phyloP scores from a whole-genome alignment of 2,329 filamentous ascomycete genomes.

The Paracamarosporium sp. region DNA sequence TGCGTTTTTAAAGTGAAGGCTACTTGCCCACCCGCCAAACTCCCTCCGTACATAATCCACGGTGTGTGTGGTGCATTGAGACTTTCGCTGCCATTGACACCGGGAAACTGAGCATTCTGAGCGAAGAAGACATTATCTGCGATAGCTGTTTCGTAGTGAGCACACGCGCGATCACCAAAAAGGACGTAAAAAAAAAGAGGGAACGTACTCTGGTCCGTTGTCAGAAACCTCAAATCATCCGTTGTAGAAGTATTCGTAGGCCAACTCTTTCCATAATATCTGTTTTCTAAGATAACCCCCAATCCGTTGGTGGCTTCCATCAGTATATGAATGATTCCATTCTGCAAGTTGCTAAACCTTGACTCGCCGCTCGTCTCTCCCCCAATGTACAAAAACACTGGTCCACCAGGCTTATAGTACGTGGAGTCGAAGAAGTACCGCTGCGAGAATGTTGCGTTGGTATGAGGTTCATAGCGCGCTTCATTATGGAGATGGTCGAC shows the following conservation, averaged over 20 bases:
- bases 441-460: conserved; percentile 60
- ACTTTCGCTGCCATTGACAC: conserved; percentile 43
- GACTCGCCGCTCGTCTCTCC: conserved; percentile 53
- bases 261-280: conserved; percentile 59
- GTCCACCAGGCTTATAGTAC: conserved; percentile 63
- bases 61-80: conserved; percentile 55
- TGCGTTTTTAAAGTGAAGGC: conserved; percentile 57
- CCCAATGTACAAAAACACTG: conserved; percentile 57
- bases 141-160: conserved; percentile 38
- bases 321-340: conserved; percentile 60
- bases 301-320: conserved; percentile 62
- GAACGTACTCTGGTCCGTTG: conserved; percentile 55
- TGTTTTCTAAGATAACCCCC: conserved; percentile 61
- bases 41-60: conserved; percentile 56
- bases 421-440: conserved; percentile 62
- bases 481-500: conserved; percentile 57
- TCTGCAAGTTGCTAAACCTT: conserved; percentile 48
- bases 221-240: conserved; percentile 58
- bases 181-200: neutral
- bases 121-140: conserved; percentile 62
- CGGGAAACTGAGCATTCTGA: conserved; percentile 55
- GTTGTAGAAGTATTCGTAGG: conserved; percentile 57
- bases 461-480: conserved; percentile 49
- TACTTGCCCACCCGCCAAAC: conserved; percentile 53
- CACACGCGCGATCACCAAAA: neutral